Conservation (phyloP, 106 monocot genomes). For the Agapanthus africanus region DNA sequence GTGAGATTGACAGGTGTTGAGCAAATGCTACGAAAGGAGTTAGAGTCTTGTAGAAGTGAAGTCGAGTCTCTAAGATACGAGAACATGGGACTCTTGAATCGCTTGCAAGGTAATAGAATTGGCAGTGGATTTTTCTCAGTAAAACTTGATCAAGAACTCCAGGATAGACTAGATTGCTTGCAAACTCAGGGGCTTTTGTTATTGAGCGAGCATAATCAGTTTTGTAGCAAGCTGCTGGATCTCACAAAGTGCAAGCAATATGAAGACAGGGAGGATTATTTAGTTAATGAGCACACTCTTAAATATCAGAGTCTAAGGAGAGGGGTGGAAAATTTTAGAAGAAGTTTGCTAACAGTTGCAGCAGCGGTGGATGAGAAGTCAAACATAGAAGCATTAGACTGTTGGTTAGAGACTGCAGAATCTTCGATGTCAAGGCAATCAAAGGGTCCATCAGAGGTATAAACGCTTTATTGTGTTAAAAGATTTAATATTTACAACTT, state of each 20-base stretch:
- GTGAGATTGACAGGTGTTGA: slow-evolving; percentile 75
- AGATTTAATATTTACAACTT: background rate
- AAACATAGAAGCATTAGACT: slow-evolving; percentile 19
- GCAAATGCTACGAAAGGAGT: slow-evolving; percentile 65
- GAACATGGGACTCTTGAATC: slow-evolving; percentile 45
- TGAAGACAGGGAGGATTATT: slow-evolving; percentile 30
- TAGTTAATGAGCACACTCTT: slow-evolving; percentile 33
- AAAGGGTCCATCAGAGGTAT: too few relatives aligned
- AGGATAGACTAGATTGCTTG: slow-evolving; percentile 41
- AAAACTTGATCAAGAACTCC: slow-evolving; percentile 58
- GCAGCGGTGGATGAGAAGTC: slow-evolving; percentile 42
- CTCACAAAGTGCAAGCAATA: slow-evolving; percentile 25
- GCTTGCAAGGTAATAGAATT: slow-evolving; percentile 35
- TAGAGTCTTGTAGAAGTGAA: slow-evolving; percentile 57
- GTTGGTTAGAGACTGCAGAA: slow-evolving; percentile 15
- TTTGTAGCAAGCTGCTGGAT: slow-evolving; percentile 40
- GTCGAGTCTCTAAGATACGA: slow-evolving; percentile 63
- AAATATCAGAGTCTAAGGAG: slow-evolving; percentile 60
- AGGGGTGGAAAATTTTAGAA: slow-evolving; percentile 46
- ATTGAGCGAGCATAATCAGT: slow-evolving; percentile 42
- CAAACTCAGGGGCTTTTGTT: slow-evolving; percentile 49
- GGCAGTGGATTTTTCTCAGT: slow-evolving; percentile 19
- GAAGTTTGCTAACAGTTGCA: slow-evolving; percentile 43
- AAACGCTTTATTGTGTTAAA: slow-evolving; percentile 3
- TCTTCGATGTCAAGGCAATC: slow-evolving; percentile 21